Evolutionary conservation across 1,139 yeast species (phyloP), one percentile per base, ranked within the genome.

Genomic region (Sugiyamaella grinbergsii): DNA sequence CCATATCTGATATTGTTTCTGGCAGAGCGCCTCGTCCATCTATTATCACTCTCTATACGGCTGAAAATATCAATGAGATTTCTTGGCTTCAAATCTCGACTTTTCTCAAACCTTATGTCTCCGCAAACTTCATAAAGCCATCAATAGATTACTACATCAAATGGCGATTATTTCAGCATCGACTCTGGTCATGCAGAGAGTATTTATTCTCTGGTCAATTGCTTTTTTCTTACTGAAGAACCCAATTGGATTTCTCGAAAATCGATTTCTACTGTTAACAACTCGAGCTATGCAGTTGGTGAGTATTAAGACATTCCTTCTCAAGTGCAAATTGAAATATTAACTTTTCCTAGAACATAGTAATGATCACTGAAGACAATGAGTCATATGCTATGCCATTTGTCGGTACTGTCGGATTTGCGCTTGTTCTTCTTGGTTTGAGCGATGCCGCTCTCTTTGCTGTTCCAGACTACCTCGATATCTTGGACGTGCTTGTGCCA

Each of bases 401-500:
- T 18, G 62, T 72, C 43, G 83, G 83, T 4, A 52, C 78, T n/a
- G 58, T 74, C 19, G 73, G 78, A 1, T 60, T 76, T 8, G 57
- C 75, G 24, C 58, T 79, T 32, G 66, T 65, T 0, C 55, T 74
- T 13, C 48, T 54, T 22, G 72, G 63, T 1, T 37, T 66, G 5
- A 55, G 65, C 3, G 74, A 70, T 48, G 47, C 69, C 8, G 58
- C 67, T 28, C 55, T 62, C 4, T 54, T 66, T 22, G 54, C 54
- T 19, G 59, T 54, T 13, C 55, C 58, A 2, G 52, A 62, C 46
- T 60, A 60, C 18, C 60, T 70, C 43, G 74, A 75, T 13, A 82
- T 79, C 65, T 85, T 88, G 62, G 87, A 84, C 61, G 73, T 83
- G 5, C 66, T 83, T 13, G 83, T 87, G 2, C 95, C 96, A 6